Base-by-base conservation (phyloP, 352 stramenopile genomes). In the Phytophthora idaei region DNA sequence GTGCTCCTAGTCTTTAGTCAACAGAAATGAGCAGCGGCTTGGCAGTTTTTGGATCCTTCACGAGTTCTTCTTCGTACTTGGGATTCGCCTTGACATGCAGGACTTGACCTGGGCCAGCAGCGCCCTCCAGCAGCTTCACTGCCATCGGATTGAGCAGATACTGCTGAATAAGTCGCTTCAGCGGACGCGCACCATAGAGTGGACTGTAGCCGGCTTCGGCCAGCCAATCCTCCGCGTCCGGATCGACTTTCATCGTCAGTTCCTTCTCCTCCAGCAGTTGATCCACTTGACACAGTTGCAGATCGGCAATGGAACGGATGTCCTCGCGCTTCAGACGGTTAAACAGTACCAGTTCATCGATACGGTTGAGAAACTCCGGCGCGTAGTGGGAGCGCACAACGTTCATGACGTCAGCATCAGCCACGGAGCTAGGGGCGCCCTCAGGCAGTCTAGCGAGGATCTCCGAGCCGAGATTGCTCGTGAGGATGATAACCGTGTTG, bases 301-400 rank as follows among this genome's bases (percentile, higher is more conserved):
- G 75, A 37, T 96, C 80, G 5, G 98, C 97, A 81, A 99, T 99
- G 12, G 83, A 75, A 48, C 92, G 81, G 59, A 99, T 95, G 47
- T 98, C 83, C 8, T 97, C 72, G 41, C 90, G 90, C 17, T 80
- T 77, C 11, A 99, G 82, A 44, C 87, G 94, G 69, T 99, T 98
- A 73, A 99, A 99, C 37, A 99, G 90, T 29, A 99, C 95, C 28
- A 98, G 87, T 66, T 99, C 97, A 67, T 99, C 97, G 58, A 99
- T 95, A 57, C 98, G 93, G 75, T 99, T 99, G 25, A 99, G 79
- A 73, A 99, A 99, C 75, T 99, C 98, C 3, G 98, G 98, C 0
- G 93, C 83, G 81, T 99, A 99, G 61, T 98, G 85, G 15, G 93
- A 80, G 29, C 95, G 78, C 48, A 99, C 90, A 42, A 97, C 87